These are phyloP conservation scores for Aspergillus clavatus DNA, from an alignment of 2,329 filamentous ascomycete species.

Conservation along the genomic window DNA sequence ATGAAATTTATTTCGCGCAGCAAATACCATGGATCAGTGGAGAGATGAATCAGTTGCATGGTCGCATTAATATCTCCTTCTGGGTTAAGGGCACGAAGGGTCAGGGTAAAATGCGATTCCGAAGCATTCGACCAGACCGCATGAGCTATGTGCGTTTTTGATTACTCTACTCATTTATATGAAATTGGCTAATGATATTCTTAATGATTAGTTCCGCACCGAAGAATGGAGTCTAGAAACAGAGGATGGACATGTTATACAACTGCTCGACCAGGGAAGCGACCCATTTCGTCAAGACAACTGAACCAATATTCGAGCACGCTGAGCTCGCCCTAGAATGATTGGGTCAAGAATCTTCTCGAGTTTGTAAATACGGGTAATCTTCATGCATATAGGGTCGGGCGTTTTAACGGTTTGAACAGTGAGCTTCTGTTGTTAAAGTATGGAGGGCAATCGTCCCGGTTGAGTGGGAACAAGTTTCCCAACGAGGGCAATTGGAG, in stretches of 20 bases:
- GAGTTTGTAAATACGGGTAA: conserved; percentile 18
- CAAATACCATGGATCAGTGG: conserved; percentile 79
- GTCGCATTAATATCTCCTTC: conserved; percentile 81
- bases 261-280: conserved; percentile 65
- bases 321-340: background rate
- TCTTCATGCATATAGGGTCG: conserved; percentile 18
- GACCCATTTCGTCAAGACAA: conserved; percentile 62
- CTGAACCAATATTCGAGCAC: conserved; percentile 23
- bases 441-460: background rate
- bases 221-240: conserved; percentile 81
- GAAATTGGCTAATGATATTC: conserved; percentile 5
- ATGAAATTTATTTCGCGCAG: conserved; percentile 76
- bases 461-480: background rate
- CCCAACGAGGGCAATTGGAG: background rate
- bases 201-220: conserved; percentile 66
- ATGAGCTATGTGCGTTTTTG: conserved; percentile 51
- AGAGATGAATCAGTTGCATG: conserved; percentile 90
- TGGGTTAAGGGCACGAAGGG: conserved; percentile 73
- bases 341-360: background rate
- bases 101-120: conserved; percentile 72
- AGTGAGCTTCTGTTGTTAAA: conserved; percentile 3
- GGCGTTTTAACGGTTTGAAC: conserved; percentile 17
- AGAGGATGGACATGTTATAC: conserved; percentile 61
- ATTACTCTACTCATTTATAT: conserved; percentile 2
- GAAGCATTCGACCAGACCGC: conserved; percentile 64